phyloP scores from a whole-genome alignment of 2,329 filamentous ascomycete genomes.

The Ceratocystis destructans region DNA sequence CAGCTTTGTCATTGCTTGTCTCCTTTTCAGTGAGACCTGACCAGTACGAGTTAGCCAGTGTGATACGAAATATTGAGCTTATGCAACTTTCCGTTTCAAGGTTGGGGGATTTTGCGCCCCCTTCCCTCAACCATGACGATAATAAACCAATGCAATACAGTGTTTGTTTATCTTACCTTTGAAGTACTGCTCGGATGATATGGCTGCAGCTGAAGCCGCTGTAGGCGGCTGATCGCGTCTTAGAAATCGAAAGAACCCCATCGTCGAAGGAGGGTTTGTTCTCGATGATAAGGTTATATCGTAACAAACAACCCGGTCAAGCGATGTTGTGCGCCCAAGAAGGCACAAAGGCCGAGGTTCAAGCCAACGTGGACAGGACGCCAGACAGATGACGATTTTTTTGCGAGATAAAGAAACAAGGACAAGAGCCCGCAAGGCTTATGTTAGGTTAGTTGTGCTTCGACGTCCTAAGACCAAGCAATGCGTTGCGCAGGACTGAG shows the following conservation, averaged over 20 bases:
- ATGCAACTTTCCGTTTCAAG: background rate
- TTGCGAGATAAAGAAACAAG: background rate
- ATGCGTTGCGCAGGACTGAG: background rate
- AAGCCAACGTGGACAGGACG: background rate
- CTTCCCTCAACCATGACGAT: background rate
- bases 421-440: too few species aligned
- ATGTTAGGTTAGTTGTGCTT: background rate
- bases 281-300: background rate
- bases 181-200: constrained; percentile 19
- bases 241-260: constrained; percentile 18
- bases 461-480: background rate
- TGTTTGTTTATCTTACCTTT: constrained; percentile 13
- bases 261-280: background rate
- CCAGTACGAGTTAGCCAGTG: background rate
- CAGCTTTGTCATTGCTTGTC: background rate
- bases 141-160: background rate
- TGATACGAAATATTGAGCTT: background rate
- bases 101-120: background rate
- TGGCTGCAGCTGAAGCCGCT: constrained; percentile 16
- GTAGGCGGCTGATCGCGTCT: constrained; percentile 17
- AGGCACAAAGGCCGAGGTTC: background rate
- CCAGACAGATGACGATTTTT: background rate
- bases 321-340: background rate
- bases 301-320: background rate
- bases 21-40: constrained; percentile 15